phyloP scores from a whole-genome alignment of 2,329 filamentous ascomycete genomes.

The Ciborinia camelliae region DNA sequence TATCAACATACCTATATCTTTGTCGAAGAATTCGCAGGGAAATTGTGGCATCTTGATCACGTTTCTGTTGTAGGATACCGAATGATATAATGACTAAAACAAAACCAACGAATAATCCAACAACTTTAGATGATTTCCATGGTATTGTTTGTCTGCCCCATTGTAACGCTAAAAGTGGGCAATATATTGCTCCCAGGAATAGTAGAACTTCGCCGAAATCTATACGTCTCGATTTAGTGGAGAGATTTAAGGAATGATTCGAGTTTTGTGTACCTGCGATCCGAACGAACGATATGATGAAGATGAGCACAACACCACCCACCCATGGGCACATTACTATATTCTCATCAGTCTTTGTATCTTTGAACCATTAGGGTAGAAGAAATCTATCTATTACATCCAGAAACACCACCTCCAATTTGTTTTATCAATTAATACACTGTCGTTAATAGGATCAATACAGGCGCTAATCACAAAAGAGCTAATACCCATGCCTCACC shows the following conservation, averaged over 20 bases:
- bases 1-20: constrained; percentile 37
- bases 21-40: constrained; percentile 39
- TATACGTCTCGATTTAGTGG: constrained; percentile 32
- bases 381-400: constrained; percentile 37
- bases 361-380: neutral
- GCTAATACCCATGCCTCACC: constrained; percentile 20
- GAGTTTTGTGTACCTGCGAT: constrained; percentile 41
- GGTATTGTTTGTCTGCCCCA: constrained; percentile 41
- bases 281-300: constrained; percentile 42
- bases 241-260: constrained; percentile 25
- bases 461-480: constrained; percentile 14
- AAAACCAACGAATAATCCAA: constrained; percentile 38
- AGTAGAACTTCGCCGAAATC: constrained; percentile 39
- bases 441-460: constrained; percentile 57
- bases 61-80: constrained; percentile 31
- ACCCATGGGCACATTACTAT: constrained; percentile 35
- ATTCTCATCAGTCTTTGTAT: neutral
- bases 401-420: constrained; percentile 38
- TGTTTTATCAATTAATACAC: constrained; percentile 53
- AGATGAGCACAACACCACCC: constrained; percentile 40
- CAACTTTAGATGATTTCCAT: constrained; percentile 38
- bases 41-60: constrained; percentile 31
- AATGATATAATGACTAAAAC: constrained; percentile 36
- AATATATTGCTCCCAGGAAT: constrained; percentile 39
- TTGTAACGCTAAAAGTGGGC: constrained; percentile 41